These are phyloP conservation scores for Scalesia atractyloides DNA, from an alignment of 129 eudicot species.

Conservation along the genomic window DNA sequence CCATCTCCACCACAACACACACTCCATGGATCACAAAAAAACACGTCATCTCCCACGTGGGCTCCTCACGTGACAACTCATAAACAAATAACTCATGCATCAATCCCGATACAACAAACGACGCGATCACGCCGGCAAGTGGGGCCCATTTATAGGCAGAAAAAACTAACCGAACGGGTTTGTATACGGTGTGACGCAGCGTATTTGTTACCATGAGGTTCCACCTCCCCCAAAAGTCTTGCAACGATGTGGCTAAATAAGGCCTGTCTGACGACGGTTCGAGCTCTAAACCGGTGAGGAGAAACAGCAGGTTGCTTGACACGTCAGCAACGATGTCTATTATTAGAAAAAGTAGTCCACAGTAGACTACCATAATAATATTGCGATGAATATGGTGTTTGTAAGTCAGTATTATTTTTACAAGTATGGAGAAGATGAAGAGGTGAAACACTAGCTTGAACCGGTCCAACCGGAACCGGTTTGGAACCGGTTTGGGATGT, in stretches of 20 bases:
- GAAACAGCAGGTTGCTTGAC: neutral
- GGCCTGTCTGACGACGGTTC: conserved; percentile 43
- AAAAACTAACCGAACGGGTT: conserved; percentile 22
- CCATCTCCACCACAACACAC: conserved; percentile 52
- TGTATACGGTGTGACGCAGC: conserved; percentile 40
- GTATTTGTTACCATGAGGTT: conserved; percentile 45
- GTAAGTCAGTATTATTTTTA: neutral
- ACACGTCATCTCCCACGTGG: conserved; percentile 65
- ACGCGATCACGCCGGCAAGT: conserved; percentile 22
- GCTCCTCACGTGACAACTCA: conserved; percentile 46
- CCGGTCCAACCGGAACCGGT: neutral
- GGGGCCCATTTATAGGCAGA: conserved; percentile 26
- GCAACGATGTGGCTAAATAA: conserved; percentile 44
- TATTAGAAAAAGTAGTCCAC: conserved; percentile 23
- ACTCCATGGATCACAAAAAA: conserved; percentile 70
- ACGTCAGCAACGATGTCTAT: conserved; percentile 32
- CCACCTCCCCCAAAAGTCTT: conserved; percentile 56
- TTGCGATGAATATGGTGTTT: conserved; percentile 16
- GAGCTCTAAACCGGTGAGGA: conserved; percentile 38
- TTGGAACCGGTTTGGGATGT: neutral
- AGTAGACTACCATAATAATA: conserved; percentile 16
- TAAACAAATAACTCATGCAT: conserved; percentile 68
- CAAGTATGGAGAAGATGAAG: conserved; percentile 6
- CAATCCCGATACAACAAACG: conserved; percentile 33
- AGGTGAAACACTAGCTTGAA: conserved; percentile 11